Base-by-base conservation (phyloP, 441 rosid genomes). In the Oxalis stricta region DNA sequence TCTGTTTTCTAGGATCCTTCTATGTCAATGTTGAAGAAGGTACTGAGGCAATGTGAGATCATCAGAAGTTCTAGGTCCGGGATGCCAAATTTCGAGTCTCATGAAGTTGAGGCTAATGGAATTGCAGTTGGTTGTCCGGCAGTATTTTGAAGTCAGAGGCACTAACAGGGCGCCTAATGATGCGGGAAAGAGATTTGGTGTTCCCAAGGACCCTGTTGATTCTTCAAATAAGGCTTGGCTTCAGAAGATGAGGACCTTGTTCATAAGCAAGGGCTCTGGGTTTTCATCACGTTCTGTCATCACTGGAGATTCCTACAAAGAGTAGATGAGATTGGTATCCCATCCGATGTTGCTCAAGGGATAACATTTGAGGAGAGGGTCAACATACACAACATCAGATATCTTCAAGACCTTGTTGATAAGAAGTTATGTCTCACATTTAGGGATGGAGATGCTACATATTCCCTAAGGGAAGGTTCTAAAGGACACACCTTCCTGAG, bases 211-310 rank as follows among this genome's bases (percentile, higher is more conserved):
- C 44, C 57, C 77, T 7, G 44, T 55, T 48, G 71, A 44, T 32
- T 79, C 94, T 5, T 68, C 95, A 21, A 77, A 95, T 11, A 92
- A 87, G 41, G 92, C 86, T 1, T 92, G 99, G 97, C 63, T 77
- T 13, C 95, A 92, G 55, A 91, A 91, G 48, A 91, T 91, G 79
- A 64, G 71, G 33, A 91, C 87, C 0, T 55, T 91, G 33, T 91
- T 91, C 59, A 86, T 91, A 4, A 81, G 82, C 24, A 91, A 91
- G 62, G 93, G 99, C 20, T 86, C 87, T 28, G 99, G 99, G 26
- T 91, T 86, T 46, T 86, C 96, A 39, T 91, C 99, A 11, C 87
- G 99, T n/a, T 73, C 82, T 62, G 96, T 91, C 56, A 83, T 91
- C 44, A 83, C 99, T 21, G 99, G 99, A 30, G 99, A 91, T 64